Evolutionary conservation across 805 yeast species (phyloP).

Genomic region (Candida qinlingensis): DNA sequence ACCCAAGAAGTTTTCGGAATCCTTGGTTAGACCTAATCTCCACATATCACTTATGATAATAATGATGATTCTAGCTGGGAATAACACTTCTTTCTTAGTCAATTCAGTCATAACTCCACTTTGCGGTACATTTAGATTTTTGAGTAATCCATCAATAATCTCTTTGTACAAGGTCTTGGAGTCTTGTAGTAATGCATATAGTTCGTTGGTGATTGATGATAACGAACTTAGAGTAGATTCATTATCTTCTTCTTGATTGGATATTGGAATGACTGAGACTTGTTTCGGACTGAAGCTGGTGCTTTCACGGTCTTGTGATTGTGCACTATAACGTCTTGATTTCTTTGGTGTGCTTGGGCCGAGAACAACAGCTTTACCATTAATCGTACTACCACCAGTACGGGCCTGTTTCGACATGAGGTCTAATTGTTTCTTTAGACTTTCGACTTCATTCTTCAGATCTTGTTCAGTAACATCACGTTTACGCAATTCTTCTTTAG

Average conservation of each 20-base stretch:
- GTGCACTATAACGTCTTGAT: constrained; percentile 33
- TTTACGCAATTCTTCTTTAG: constrained; percentile 52
- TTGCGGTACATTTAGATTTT: constrained; percentile 79
- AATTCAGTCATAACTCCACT: constrained; percentile 80
- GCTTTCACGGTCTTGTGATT: constrained; percentile 30
- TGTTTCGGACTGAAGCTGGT: constrained; percentile 39
- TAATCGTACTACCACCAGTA: constrained; percentile 20
- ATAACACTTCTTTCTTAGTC: constrained; percentile 83
- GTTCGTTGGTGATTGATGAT: constrained; percentile 70
- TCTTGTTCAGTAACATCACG: constrained; percentile 63
- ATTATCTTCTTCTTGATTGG: constrained; percentile 44
- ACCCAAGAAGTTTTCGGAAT: constrained; percentile 86
- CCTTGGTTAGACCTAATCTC: constrained; percentile 91
- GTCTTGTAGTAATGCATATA: constrained; percentile 65
- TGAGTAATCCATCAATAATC: constrained; percentile 79
- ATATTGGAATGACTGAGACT: constrained; percentile 56
- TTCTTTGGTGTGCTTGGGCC: constrained; percentile 25
- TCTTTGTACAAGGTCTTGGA: constrained; percentile 72
- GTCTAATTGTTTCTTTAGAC: constrained; percentile 30
- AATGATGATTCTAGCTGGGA: constrained; percentile 93
- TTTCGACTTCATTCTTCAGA: constrained; percentile 44
- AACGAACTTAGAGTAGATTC: constrained; percentile 38
- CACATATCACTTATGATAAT: constrained; percentile 95
- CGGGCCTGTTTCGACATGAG: constrained; percentile 27
- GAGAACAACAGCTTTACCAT: constrained; percentile 26